Conservation (phyloP, 2,329 filamentous ascomycete species). For the Trichoderma sp. region DNA sequence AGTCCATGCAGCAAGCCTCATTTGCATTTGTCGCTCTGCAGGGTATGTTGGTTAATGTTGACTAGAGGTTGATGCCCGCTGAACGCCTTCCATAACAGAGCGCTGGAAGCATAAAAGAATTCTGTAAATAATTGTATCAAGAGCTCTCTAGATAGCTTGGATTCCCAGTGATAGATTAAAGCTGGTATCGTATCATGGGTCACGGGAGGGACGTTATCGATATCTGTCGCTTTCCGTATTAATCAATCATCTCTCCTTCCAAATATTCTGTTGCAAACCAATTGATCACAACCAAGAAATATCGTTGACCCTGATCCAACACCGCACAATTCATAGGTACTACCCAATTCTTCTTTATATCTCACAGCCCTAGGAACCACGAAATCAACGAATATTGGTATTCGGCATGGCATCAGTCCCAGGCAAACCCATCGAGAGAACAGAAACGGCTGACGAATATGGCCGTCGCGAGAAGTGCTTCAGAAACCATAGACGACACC, state of each 20-base stretch:
- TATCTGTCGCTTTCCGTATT: neutral
- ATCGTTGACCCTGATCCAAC: neutral
- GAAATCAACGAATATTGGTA: neutral
- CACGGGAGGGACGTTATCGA: neutral
- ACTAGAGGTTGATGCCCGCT: too few species aligned
- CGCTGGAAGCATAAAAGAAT: neutral
- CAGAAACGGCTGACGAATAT: conserved; percentile 27
- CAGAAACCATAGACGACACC: conserved; percentile 24
- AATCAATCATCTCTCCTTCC: neutral
- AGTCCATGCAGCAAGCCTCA: neutral
- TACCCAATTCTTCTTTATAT: neutral
- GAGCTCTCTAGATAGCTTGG: neutral
- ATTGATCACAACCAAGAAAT: neutral
- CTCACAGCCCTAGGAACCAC: neutral
- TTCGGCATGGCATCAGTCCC: neutral
- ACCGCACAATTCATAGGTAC: neutral
- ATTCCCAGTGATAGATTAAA: neutral
- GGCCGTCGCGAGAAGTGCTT: conserved; percentile 31
- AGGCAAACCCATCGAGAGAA: neutral
- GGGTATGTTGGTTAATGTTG: neutral
- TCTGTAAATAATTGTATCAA: neutral
- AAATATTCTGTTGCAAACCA: neutral
- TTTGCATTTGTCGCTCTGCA: neutral
- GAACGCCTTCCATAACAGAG: neutral
- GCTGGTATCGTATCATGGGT: neutral